Evolutionary conservation across 2,329 filamentous ascomycete species (phyloP).

Genomic region (Aspergillus floridensis): DNA sequence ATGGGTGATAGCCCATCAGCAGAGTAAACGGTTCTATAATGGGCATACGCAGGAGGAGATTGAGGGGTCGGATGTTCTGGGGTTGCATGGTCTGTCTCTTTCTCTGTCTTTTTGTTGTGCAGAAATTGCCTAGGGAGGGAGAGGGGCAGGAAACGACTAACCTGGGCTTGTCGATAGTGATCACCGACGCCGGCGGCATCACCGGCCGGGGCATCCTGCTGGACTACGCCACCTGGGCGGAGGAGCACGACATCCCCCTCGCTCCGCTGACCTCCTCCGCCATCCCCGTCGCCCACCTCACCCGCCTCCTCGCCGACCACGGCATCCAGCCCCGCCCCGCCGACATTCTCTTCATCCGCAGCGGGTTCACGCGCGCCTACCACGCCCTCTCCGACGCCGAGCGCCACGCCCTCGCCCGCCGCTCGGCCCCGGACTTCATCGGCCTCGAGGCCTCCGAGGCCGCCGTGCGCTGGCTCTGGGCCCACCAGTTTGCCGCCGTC

Average conservation of each 20-base stretch:
- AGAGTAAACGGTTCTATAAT: background rate
- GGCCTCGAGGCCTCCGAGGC: slow-evolving; percentile 51
- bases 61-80: background rate
- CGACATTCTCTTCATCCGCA: slow-evolving; percentile 58
- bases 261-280: slow-evolving; percentile 41
- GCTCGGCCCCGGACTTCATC: slow-evolving; percentile 25
- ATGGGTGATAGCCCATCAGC: background rate
- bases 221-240: slow-evolving; percentile 47
- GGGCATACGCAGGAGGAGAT: background rate
- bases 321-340: slow-evolving; percentile 46
- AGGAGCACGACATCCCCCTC: slow-evolving; percentile 36
- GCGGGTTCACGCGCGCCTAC: slow-evolving; percentile 52
- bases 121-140: too few relatives aligned
- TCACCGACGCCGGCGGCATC: slow-evolving; percentile 21
- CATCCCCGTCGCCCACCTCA: slow-evolving; percentile 47
- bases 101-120: too few relatives aligned
- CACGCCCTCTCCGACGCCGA: slow-evolving; percentile 38
- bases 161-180: background rate
- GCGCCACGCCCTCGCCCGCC: slow-evolving; percentile 36
- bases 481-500: slow-evolving; percentile 55
- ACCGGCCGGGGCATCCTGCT: slow-evolving; percentile 50
- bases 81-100: background rate
- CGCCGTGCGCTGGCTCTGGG: slow-evolving; percentile 58
- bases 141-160: too few relatives aligned
- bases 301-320: slow-evolving; percentile 43